Conservation (phyloP, 371 early-diverging fungal genomes). For the Syncephalastrum racemosum region DNA sequence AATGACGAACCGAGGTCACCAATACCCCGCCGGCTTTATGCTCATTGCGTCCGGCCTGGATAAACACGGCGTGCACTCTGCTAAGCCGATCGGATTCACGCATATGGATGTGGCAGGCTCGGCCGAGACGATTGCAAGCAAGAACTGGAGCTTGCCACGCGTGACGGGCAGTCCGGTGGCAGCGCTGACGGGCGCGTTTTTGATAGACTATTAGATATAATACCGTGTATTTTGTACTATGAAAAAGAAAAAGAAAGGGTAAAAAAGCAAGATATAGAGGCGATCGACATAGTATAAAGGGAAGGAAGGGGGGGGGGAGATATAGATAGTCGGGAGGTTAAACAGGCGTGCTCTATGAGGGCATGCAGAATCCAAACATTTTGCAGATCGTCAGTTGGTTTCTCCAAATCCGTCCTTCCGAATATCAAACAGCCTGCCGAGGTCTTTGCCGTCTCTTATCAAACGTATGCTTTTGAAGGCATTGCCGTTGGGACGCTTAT, state of each 20-base stretch:
- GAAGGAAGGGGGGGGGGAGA: no score
- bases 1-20: conserved; percentile 81
- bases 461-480: conserved; percentile 53
- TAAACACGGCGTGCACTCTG: conserved; percentile 66
- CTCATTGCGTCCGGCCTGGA: conserved; percentile 77
- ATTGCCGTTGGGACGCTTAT: conserved; percentile 54
- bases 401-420: conserved; percentile 44
- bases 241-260: no score
- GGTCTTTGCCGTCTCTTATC: conserved; percentile 43
- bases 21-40: conserved; percentile 88
- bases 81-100: conserved; percentile 73
- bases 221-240: no score
- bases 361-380: conserved; percentile 2
- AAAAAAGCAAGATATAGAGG: no score
- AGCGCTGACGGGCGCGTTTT: conserved; percentile 76
- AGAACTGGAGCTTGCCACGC: conserved; percentile 69
- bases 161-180: conserved; percentile 83
- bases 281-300: no score
- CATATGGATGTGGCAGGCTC: conserved; percentile 88
- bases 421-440: conserved; percentile 54
- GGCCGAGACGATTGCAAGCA: conserved; percentile 64
- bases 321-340: neutral
- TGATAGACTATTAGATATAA: conserved; percentile 17
- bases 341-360: neutral
- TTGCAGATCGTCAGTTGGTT: conserved; percentile 46